Base-by-base conservation (phyloP, 805 yeast species). In the Saturnispora diversa region DNA sequence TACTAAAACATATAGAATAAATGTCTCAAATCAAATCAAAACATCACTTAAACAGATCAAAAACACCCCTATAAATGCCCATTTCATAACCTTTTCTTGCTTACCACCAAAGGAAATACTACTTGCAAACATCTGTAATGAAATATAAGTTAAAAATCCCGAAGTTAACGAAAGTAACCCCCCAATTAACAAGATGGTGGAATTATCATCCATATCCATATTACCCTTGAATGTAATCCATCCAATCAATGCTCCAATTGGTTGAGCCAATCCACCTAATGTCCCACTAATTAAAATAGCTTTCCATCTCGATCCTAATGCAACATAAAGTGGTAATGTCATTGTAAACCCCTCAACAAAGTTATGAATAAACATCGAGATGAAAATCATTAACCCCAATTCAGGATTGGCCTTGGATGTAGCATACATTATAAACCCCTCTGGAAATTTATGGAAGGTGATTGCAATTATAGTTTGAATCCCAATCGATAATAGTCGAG, bases 261-360 rank as follows among this genome's bases (percentile, higher is more conserved):
- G 96, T 55, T 88, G 97, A 2, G 95, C 77, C 2, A 77, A 66
- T 0, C 90, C 88, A 4, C 96, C 97, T 13, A 90, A 62, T 0
- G 79, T 40, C 1, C 84, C 76, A 12, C 88, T 72, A 6, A 81
- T 70, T 0, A 69, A 47, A 9, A 86, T 63, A 0, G 97, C 94
- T 48, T 74, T 69, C 21, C 62, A 51, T 33, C 84, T 66, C 1
- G 75, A 69, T 31, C 74, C 66, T 46, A 90, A 66, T 7, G 94
- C 85, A 38, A 88, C 73, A 55, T 81, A 92, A 24, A 90, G 65
- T 0, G 97, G 97, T 34, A 88, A 66, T 11, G 95, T 85, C 84
- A 90, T 88, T 12, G 92, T 77, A 56, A 92, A 87, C 0, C 97
- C 98, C 58, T 90, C 98, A 17, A 88, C 80, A 50, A 86, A 80